Conservation (phyloP, 2,329 filamentous ascomycete genomes). For the Penicillium glabrum region DNA sequence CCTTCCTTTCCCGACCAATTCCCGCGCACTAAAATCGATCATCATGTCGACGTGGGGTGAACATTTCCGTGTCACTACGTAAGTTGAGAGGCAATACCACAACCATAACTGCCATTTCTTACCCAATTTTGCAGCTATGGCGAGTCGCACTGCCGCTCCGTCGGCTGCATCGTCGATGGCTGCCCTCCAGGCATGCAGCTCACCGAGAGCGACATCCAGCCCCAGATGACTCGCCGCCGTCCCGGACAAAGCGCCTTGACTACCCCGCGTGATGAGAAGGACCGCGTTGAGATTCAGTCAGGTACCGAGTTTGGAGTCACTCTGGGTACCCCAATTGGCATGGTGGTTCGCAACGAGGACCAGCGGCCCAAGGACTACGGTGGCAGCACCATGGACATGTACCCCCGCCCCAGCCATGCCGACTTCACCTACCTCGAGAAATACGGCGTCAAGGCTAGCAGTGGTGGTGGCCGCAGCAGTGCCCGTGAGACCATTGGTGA, state of each 20-base stretch:
- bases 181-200: slow-evolving; percentile 84
- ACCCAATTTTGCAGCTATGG: slow-evolving; percentile 56
- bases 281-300: slow-evolving; percentile 86
- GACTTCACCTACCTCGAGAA: slow-evolving; percentile 98
- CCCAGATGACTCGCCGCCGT: slow-evolving; percentile 85
- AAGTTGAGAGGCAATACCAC: slow-evolving; percentile 36
- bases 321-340: slow-evolving; percentile 83
- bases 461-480: slow-evolving; percentile 83
- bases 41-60: slow-evolving; percentile 86
- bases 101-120: neutral
- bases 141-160: slow-evolving; percentile 87
- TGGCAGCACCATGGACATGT: slow-evolving; percentile 83
- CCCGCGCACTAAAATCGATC: slow-evolving; percentile 12
- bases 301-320: slow-evolving; percentile 89
- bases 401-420: slow-evolving; percentile 87
- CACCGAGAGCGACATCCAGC: slow-evolving; percentile 85
- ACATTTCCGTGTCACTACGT: slow-evolving; percentile 81
- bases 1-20: neutral
- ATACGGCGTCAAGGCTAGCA: slow-evolving; percentile 90
- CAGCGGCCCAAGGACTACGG: slow-evolving; percentile 91
- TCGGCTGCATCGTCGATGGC: slow-evolving; percentile 93
- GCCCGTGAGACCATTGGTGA: slow-evolving; percentile 91
- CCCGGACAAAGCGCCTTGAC: slow-evolving; percentile 89
- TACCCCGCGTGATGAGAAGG: slow-evolving; percentile 90
- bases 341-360: slow-evolving; percentile 88